Evolutionary conservation across 2,329 filamentous ascomycete genomes (phyloP), one percentile per base, ranked within the genome.

Genomic region (Aspergillus pseudoterreus): DNA sequence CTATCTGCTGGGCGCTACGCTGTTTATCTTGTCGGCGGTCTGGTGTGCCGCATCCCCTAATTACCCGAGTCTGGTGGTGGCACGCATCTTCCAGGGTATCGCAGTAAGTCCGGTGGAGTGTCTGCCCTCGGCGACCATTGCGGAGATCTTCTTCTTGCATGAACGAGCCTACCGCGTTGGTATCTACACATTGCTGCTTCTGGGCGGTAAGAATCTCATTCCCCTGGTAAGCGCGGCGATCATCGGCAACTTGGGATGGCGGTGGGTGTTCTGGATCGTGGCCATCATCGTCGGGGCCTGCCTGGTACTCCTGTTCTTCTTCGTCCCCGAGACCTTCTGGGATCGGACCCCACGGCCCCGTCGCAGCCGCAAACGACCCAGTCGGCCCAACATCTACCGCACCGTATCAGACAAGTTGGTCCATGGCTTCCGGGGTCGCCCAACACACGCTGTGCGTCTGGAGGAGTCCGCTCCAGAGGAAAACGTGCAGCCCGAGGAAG

Each of bases 241-340:
- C 53, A 95, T 96, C 39, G 77, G 91, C 55, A 76, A 79, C 2
- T 71, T 91, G 35, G 82, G 82, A 5, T 97, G 92, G 92, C 84
- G 90, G 68, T 95, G 90, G 91, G 88, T 90, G 0, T 95, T 95
- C 61, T 95, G 87, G 87, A 85, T 95, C 50, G 84, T 95, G 43
- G 83, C 91, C 0, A 88, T 96, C 3, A 75, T 95, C 9, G 87
- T 91, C 32, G 89, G 78, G 0, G 81, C 89, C 44, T 85, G 84
- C 53, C 80, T 85, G 35, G 68, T 82, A 17, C 73, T 95, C 2
- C 78, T 97, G 1, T 96, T 95, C 67, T 78, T 96, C 53, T 95
- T 96, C 61, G 89, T 96, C 0, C 92, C 92, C 0, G 92, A 97
- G 72, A 96, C 91, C 0, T 96, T 96, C 59, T 97, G 92, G 92